These are phyloP conservation scores for Trapa bicornis DNA, from an alignment of 345 rosid species.

Conservation along the genomic window DNA sequence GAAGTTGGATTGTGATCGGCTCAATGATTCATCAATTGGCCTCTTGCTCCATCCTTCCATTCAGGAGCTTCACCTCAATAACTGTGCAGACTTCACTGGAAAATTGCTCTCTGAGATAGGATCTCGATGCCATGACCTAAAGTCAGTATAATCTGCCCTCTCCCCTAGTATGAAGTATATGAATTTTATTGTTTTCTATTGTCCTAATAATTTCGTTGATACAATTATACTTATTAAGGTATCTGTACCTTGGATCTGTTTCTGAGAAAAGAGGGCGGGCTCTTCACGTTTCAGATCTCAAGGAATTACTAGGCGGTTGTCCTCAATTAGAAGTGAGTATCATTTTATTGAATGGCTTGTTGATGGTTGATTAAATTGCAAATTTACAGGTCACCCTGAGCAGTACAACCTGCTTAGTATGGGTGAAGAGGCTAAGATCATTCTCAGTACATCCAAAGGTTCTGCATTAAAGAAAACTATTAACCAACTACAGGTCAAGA, in stretches of 20 bases:
- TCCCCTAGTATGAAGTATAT: background rate
- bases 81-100: conserved; percentile 65
- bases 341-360: conserved; percentile 7
- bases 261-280: conserved; percentile 72
- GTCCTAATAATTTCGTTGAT: background rate
- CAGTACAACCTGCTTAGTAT: background rate
- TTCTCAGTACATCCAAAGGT: background rate
- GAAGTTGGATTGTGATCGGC: conserved; percentile 67
- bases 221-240: conserved; percentile 20
- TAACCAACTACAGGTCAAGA: too few relatives aligned
- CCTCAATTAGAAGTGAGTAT: conserved; percentile 71
- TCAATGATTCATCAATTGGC: conserved; percentile 48
- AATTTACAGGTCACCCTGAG: too few relatives aligned
- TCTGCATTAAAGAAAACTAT: background rate
- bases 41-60: conserved; percentile 49
- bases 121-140: conserved; percentile 46
- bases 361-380: background rate
- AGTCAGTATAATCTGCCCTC: conserved; percentile 24
- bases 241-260: conserved; percentile 69
- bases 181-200: background rate
- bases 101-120: conserved; percentile 74
- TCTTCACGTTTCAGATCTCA: conserved; percentile 53
- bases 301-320: conserved; percentile 74
- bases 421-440: background rate
- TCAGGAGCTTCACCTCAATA: conserved; percentile 53